Evolutionary conservation across 1,139 yeast species (phyloP), one percentile per base, ranked within the genome.

Genomic region (Hansenula lynferdii): DNA sequence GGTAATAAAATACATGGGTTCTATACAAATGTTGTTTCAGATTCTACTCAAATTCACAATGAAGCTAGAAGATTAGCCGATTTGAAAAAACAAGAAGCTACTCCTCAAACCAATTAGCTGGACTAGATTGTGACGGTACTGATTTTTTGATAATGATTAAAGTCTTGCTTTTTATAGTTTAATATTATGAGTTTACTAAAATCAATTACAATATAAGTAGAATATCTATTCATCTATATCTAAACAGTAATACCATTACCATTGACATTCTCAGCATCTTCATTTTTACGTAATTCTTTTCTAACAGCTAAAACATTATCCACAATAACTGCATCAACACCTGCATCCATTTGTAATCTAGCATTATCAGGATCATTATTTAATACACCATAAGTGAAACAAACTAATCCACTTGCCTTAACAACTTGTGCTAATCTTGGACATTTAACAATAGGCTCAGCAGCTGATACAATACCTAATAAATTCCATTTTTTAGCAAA

Each of bases 311-410:
- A 69, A 4, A 92, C 97, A 44, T 89, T 83, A 61, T 92, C 97
- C 6, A 87, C 97, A 64, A 92, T 92, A 17, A 92, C 97, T 0
- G 98, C 98, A 67, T 92, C 97, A 8, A 92, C 96, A 12, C 97
- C 97, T 10, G 95, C 92, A 49, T 77, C 79, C 82, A 92, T 84
- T 60, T 92, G 97, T 43, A 85, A 68, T 50, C 80, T 80, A 26
- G 96, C 92, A 49, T 82, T 79, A 42, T 78, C 87, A 0, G 97
- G 96, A 34, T 80, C 80, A 54, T 92, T 92, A 60, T 92, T 92
- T 56, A 75, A 74, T 1, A 75, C 72, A 27, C 98, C 98, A 54
- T 92, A 92, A 0, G 96, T 86, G 40, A 92, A 95, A 61, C 97
- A 90, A 12, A 90, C 97, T 48, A 92, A 71, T 0, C 97, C 97